Evolutionary conservation across 2,329 filamentous ascomycete species (phyloP).

Genomic region (Oidium heveae): DNA sequence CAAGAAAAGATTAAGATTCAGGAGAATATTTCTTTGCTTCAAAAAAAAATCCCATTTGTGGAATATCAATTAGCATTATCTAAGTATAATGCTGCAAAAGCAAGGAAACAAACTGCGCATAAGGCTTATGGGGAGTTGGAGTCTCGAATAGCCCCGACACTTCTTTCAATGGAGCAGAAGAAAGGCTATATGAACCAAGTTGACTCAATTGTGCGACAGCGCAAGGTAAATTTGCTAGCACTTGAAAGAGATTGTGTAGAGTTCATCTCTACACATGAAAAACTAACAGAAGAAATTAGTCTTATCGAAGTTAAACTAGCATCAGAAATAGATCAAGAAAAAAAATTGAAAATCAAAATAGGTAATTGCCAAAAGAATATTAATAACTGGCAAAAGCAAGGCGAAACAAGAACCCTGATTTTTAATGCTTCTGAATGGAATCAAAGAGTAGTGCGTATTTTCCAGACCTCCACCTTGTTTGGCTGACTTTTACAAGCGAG

Average conservation of each 20-base stretch:
- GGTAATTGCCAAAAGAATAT: slow-evolving; percentile 29
- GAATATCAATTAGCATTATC: slow-evolving; percentile 31
- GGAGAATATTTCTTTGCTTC: slow-evolving; percentile 35
- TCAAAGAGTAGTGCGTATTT: slow-evolving; percentile 35
- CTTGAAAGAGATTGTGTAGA: slow-evolving; percentile 27
- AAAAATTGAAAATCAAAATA: slow-evolving; percentile 24
- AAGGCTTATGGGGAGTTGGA: slow-evolving; percentile 34
- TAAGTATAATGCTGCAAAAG: slow-evolving; percentile 26
- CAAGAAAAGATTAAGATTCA: slow-evolving; percentile 48
- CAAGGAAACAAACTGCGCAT: slow-evolving; percentile 26
- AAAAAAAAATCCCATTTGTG: slow-evolving; percentile 38
- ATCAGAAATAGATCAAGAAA: slow-evolving; percentile 24
- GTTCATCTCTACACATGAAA: slow-evolving; percentile 19
- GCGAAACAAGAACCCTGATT: slow-evolving; percentile 34
- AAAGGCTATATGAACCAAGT: slow-evolving; percentile 36
- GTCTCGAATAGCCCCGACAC: slow-evolving; percentile 35
- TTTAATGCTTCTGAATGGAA: slow-evolving; percentile 52
- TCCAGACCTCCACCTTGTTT: neutral
- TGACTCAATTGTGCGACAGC: slow-evolving; percentile 26
- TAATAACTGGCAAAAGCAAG: slow-evolving; percentile 32
- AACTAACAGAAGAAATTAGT: slow-evolving; percentile 16
- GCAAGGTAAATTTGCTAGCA: slow-evolving; percentile 26
- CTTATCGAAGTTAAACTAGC: slow-evolving; percentile 20
- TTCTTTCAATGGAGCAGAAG: slow-evolving; percentile 45
- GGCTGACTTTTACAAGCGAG: slow-evolving; percentile 18